Percentiles rank a stretch among this genome's conserved stretches.
These are phyloP conservation scores for Fusarium anguioides DNA, from an alignment of 2,329 filamentous ascomycete species.

Conservation along the genomic window DNA sequence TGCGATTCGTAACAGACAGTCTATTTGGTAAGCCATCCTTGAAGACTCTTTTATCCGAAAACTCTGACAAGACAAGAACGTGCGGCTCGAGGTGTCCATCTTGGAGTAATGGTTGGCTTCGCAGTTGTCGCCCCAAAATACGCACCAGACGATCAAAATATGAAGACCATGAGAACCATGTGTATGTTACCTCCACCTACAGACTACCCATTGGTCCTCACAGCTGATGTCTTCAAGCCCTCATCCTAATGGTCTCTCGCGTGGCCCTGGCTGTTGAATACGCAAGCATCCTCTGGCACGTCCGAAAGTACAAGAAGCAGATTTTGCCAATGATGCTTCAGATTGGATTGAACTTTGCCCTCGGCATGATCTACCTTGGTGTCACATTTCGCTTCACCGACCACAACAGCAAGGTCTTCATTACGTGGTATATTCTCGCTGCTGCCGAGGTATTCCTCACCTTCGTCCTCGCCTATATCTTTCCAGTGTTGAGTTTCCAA, in stretches of 20 bases:
- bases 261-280: conserved; percentile 67
- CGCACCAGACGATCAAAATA: conserved; percentile 52
- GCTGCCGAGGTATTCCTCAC: conserved; percentile 63
- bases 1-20: conserved; percentile 72
- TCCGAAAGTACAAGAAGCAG: conserved; percentile 54
- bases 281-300: conserved; percentile 57
- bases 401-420: conserved; percentile 50
- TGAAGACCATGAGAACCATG: conserved; percentile 54
- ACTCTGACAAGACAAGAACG: conserved; percentile 54
- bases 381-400: conserved; percentile 54
- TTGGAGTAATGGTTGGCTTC: conserved; percentile 73
- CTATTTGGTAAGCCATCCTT: conserved; percentile 59
- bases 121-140: conserved; percentile 67
- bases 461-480: conserved; percentile 65
- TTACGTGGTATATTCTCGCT: conserved; percentile 65
- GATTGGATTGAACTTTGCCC: conserved; percentile 50
- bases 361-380: conserved; percentile 55
- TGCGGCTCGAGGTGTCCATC: conserved; percentile 66
- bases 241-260: conserved; percentile 64
- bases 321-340: conserved; percentile 51
- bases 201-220: background rate
- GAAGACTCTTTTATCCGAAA: rapidly evolving
- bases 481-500: conserved; percentile 68
- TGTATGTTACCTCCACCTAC: conserved; percentile 43
- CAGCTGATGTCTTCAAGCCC: conserved; percentile 39